These are phyloP conservation scores for Wickerhamomyces strasburgensis DNA, from an alignment of 805 yeast species.

Conservation along the genomic window DNA sequence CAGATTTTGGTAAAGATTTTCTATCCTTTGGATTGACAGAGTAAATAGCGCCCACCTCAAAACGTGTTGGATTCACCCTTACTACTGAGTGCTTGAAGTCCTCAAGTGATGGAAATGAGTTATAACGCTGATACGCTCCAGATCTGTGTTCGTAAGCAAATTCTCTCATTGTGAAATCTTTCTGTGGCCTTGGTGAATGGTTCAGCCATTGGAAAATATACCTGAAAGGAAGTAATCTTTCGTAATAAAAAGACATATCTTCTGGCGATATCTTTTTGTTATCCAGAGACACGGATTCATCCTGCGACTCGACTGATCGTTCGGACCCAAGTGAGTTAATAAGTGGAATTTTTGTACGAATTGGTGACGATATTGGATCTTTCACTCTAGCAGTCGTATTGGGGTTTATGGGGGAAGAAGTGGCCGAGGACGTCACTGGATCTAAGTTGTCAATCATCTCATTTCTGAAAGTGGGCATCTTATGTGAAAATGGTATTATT, in stretches of 20 bases:
- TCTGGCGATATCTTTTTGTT: constrained; percentile 29
- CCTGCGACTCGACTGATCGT: not conserved
- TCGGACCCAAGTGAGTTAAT: too few species aligned
- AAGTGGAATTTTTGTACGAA: constrained; percentile 1
- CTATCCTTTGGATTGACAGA: constrained; percentile 83
- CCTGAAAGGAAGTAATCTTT: constrained; percentile 68
- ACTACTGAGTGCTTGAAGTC: constrained; percentile 79
- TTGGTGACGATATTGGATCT: constrained; percentile 12
- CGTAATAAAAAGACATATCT: constrained; percentile 71
- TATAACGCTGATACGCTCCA: constrained; percentile 88
- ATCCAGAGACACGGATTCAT: not conserved
- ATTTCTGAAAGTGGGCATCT: constrained; percentile 20
- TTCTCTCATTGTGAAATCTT: constrained; percentile 84
- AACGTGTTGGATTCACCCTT: constrained; percentile 76
- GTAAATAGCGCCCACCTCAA: constrained; percentile 93
- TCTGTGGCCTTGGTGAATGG: constrained; percentile 71
- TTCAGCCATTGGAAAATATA: constrained; percentile 83
- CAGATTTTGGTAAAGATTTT: constrained; percentile 66
- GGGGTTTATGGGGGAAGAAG: constrained; percentile 25
- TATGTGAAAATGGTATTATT: too few species aligned
- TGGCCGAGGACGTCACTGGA: constrained; percentile 17
- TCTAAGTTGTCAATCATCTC: constrained; percentile 8
- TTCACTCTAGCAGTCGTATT: constrained; percentile 9
- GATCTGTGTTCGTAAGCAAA: constrained; percentile 86
- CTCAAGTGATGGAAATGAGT: constrained; percentile 59